Base-by-base conservation (phyloP, 257 asterid species). In the Eucommia ulmoides region DNA sequence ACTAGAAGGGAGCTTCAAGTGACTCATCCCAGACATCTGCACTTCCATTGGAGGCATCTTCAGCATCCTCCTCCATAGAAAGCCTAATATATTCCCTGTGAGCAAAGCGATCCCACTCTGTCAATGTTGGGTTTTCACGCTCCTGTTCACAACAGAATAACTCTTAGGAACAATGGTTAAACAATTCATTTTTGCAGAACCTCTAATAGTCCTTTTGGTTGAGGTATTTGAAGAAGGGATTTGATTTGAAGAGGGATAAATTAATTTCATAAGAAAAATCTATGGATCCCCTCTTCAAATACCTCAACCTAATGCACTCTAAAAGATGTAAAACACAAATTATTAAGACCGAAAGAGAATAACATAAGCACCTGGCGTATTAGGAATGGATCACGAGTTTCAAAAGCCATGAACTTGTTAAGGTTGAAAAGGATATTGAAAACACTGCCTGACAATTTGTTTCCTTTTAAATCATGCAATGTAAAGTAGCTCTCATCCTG, bases 331-430 rank as follows among this genome's bases (percentile, higher is more conserved):
- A n/a, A n/a, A n/a, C n/a, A n/a, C n/a, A n/a, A n/a, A n/a, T n/a
- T n/a, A n/a, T n/a, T n/a, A n/a, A n/a, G n/a, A n/a, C n/a, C n/a
- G n/a, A n/a, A n/a, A n/a, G n/a, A n/a, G n/a, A n/a, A n/a, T n/a
- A n/a, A n/a, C n/a, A n/a, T n/a, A n/a, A n/a, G n/a, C n/a, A 86
- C 99, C 99, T 91, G 99, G 58, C 99, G 99, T 61, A 91, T 86
- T 61, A 83, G 83, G 65, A 91, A 91, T 6, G 96, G 99, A 59
- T 91, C 99, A 8, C 99, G 96, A 47, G 95, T 91, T 74, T 91
- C 99, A 69, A 91, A 91, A 20, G 99, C 96, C 96, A 91, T 83
- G 78, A 91, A 86, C 74, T 91, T 91, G 60, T 91, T 91, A 55
- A 91, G 96, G 83, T 91, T 86, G 71, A 91, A 91, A 59, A 91